These are phyloP conservation scores for Nasturtium officinale DNA, from an alignment of 345 rosid species.

Conservation along the genomic window DNA sequence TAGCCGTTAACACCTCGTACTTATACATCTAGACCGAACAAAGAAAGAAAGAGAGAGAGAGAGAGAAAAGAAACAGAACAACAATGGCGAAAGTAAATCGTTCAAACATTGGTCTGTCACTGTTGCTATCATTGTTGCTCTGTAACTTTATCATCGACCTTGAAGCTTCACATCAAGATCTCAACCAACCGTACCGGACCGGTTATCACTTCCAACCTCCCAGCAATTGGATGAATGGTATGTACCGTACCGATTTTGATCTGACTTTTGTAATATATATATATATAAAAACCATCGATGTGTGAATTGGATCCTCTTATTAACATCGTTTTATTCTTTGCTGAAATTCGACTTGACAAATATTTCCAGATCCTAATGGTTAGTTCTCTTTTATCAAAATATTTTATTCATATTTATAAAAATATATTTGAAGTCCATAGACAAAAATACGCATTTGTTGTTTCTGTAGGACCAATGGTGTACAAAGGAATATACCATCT, in stretches of 20 bases:
- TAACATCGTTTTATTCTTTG: constrained; percentile 23
- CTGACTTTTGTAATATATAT: not conserved
- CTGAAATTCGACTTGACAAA: constrained; percentile 18
- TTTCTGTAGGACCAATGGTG: constrained; percentile 59
- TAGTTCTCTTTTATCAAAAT: constrained; percentile 27
- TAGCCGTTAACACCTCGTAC: constrained; percentile 8
- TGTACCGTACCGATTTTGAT: not conserved
- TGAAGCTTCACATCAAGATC: constrained; percentile 31
- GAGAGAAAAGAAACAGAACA: not conserved
- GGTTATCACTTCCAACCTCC: constrained; percentile 74
- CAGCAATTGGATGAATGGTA: constrained; percentile 81
- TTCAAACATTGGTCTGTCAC: constrained; percentile 7
- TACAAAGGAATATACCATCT: constrained; percentile 75
- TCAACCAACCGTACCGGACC: constrained; percentile 63
- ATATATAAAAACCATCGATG: not conserved
- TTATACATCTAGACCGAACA: constrained; percentile 2
- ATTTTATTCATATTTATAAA: not conserved
- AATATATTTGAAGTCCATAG: not conserved
- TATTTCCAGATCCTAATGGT: constrained; percentile 74
- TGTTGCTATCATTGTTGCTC: constrained; percentile 24
- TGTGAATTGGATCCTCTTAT: not conserved
- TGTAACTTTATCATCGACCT: constrained; percentile 29
- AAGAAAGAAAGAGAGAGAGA: constrained; percentile 2
- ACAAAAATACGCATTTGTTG: constrained; percentile 2
- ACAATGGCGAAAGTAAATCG: constrained; percentile 33